Conservation (phyloP, 2,329 filamentous ascomycete genomes). For the Arthrobotrys conoides region DNA sequence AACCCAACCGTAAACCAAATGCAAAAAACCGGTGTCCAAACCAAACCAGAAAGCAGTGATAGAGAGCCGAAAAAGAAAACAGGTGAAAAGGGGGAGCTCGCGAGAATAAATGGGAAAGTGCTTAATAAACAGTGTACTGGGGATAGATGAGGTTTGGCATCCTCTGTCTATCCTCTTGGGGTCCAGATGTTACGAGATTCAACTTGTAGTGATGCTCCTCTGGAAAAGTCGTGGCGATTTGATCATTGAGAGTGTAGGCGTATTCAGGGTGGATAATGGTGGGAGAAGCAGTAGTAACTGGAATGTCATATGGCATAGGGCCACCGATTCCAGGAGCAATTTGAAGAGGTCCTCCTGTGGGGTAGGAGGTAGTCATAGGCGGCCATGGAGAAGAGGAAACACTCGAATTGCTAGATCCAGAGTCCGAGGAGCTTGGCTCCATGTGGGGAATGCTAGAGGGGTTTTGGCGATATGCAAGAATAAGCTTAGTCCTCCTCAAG, state of each 20-base stretch:
- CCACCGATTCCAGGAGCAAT: constrained; percentile 48
- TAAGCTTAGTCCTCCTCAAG: constrained; percentile 48
- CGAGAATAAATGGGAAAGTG: constrained; percentile 27
- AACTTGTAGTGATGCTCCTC: constrained; percentile 59
- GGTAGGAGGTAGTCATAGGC: constrained; percentile 42
- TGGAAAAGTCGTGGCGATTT: constrained; percentile 55
- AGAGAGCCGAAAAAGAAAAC: constrained; percentile 30
- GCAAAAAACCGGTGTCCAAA: constrained; percentile 55
- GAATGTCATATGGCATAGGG: constrained; percentile 52
- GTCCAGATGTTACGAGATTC: constrained; percentile 44
- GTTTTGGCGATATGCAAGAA: constrained; percentile 55
- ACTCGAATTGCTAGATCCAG: constrained; percentile 43
- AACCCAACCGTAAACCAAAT: constrained; percentile 57
- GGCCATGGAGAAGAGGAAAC: constrained; percentile 54
- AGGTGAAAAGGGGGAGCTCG: constrained; percentile 17
- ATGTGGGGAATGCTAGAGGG: constrained; percentile 47
- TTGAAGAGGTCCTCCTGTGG: constrained; percentile 43
- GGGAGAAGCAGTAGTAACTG: constrained; percentile 53
- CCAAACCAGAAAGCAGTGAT: constrained; percentile 18
- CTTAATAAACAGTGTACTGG: constrained; percentile 51
- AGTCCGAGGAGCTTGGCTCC: constrained; percentile 52
- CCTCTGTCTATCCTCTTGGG: constrained; percentile 43
- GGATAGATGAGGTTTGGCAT: constrained; percentile 45
- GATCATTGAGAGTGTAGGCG: constrained; percentile 51
- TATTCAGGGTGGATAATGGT: constrained; percentile 54